phyloP scores from a whole-genome alignment of 306 rosid genomes.

The Medicago truncatula region MtrunA17r5.0-ANR NC_053046.1:7073001-7073500 shows the following conservation, averaged over 20 bases:
- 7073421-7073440: background rate
- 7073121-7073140: conserved; percentile 22
- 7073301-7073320: too few relatives aligned
- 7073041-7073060: conserved; percentile 47
- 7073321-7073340: too few relatives aligned
- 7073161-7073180: conserved; percentile 45
- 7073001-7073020: conserved; percentile 42
- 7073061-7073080: conserved; percentile 2
- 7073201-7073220: conserved; percentile 30
- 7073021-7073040: conserved; percentile 55
- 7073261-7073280: conserved; percentile 48
- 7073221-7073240: background rate
- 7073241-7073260: conserved; percentile 24
- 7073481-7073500: too few relatives aligned
- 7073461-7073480: too few relatives aligned
- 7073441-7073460: too few relatives aligned
- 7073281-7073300: background rate
- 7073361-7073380: background rate
- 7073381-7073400: background rate
- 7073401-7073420: too few relatives aligned
- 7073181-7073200: conserved; percentile 59
- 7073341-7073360: too few relatives aligned
- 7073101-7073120: conserved; percentile 19
- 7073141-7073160: conserved; percentile 48
- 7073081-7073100: conserved; percentile 43